These are phyloP conservation scores for Pelargonium citronellum DNA, from an alignment of 441 rosid genomes.

Conservation along the genomic window DNA sequence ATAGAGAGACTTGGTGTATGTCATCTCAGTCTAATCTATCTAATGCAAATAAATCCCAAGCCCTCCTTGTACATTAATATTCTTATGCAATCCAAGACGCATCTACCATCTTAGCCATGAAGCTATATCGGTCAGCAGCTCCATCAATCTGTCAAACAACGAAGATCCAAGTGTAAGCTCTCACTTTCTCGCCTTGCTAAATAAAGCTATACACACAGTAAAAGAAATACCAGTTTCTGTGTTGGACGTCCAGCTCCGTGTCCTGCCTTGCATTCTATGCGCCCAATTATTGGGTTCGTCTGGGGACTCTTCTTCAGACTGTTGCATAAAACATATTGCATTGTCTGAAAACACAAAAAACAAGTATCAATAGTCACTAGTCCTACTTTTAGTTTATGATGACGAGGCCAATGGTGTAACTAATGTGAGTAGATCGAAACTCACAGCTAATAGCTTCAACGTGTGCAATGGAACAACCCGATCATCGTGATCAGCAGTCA, in stretches of 20 bases:
- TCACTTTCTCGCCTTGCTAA: neutral
- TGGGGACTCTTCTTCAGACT: slow-evolving; percentile 78
- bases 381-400: too few species aligned
- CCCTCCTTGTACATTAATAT: too few species aligned
- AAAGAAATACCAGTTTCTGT: slow-evolving; percentile 53
- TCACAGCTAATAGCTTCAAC: slow-evolving; percentile 73
- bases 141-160: slow-evolving; percentile 53
- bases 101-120: slow-evolving; percentile 74
- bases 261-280: slow-evolving; percentile 85
- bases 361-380: too few species aligned
- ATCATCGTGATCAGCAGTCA: slow-evolving; percentile 95
- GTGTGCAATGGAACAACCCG: slow-evolving; percentile 92
- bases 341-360: slow-evolving; percentile 52
- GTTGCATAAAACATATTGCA: slow-evolving; percentile 63
- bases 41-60: too few species aligned
- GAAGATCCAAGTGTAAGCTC: neutral
- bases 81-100: slow-evolving; percentile 71
- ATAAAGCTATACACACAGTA: neutral
- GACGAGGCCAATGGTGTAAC: too few species aligned
- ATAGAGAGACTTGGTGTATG: too few species aligned
- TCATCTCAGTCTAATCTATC: too few species aligned
- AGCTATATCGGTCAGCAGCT: slow-evolving; percentile 75
- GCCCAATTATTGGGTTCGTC: slow-evolving; percentile 78
- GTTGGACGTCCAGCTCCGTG: slow-evolving; percentile 93
- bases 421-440: slow-evolving; percentile 17